Evolutionary conservation across 2,329 filamentous ascomycete genomes (phyloP).

Genomic region (Xylaria digitata): DNA sequence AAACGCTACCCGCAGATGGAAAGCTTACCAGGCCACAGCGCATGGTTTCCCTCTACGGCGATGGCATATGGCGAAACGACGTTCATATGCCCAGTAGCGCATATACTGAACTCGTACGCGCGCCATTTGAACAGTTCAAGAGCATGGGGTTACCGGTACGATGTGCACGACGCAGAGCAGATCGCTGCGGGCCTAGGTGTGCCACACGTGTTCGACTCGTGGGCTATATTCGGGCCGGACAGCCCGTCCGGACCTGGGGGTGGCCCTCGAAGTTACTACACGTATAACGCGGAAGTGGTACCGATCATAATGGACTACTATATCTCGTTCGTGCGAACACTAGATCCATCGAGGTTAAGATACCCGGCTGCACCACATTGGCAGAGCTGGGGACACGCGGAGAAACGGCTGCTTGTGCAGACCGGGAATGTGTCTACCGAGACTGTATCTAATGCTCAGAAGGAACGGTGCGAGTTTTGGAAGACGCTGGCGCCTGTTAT

Average conservation of each 20-base stretch:
- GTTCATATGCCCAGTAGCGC: slow-evolving; percentile 47
- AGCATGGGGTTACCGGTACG: slow-evolving; percentile 62
- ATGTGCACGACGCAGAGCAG: slow-evolving; percentile 57
- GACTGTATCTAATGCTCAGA: slow-evolving; percentile 50
- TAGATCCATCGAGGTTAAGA: slow-evolving; percentile 58
- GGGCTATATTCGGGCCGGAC: slow-evolving; percentile 62
- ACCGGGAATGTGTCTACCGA: slow-evolving; percentile 56
- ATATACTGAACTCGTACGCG: slow-evolving; percentile 53
- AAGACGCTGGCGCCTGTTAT: slow-evolving; percentile 50
- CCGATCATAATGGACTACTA: slow-evolving; percentile 62
- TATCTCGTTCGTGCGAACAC: slow-evolving; percentile 59
- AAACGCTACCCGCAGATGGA: slow-evolving; percentile 54
- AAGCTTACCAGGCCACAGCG: slow-evolving; percentile 52
- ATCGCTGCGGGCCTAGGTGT: slow-evolving; percentile 57
- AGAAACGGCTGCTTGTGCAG: slow-evolving; percentile 55
- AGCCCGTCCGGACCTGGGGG: slow-evolving; percentile 46
- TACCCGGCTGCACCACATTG: slow-evolving; percentile 54
- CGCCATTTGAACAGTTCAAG: slow-evolving; percentile 20
- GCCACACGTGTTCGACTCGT: slow-evolving; percentile 60
- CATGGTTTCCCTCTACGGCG: slow-evolving; percentile 54
- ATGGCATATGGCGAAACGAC: slow-evolving; percentile 59
- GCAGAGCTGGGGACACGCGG: slow-evolving; percentile 52
- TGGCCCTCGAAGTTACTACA: slow-evolving; percentile 53
- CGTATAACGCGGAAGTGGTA: slow-evolving; percentile 56
- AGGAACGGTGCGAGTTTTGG: slow-evolving; percentile 57